A percentile compares a stretch with the other conserved stretches of the same genome.
phyloP scores from a whole-genome alignment of 2,329 filamentous ascomycete species.

The Cladosporium sphaerospermum region DNA sequence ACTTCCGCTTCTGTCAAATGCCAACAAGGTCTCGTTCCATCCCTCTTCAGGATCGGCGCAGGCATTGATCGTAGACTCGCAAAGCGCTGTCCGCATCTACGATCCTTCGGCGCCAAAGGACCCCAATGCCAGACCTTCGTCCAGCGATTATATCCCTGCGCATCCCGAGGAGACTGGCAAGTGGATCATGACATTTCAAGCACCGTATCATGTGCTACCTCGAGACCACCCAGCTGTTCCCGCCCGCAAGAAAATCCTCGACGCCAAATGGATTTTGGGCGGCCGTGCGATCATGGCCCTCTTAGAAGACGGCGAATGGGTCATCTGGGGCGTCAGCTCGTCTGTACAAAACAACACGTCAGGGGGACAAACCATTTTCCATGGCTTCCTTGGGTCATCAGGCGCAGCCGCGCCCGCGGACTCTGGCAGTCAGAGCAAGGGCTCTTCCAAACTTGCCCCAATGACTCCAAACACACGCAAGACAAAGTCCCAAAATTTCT shows the following conservation, averaged over 20 bases:
- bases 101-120: conserved; percentile 35
- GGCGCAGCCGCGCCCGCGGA: conserved; percentile 18
- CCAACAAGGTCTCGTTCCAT: conserved; percentile 20
- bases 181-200: conserved; percentile 26
- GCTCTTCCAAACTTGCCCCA: conserved; percentile 36
- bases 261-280: conserved; percentile 42
- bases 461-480: conserved; percentile 48
- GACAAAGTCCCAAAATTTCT: conserved; percentile 39
- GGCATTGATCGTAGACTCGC: conserved; percentile 49
- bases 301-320: conserved; percentile 47
- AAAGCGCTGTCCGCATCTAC: conserved; percentile 53
- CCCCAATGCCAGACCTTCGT: conserved; percentile 18
- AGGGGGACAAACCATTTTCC: conserved; percentile 24
- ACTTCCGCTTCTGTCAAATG: conserved; percentile 15
- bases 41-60: conserved; percentile 25
- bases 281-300: conserved; percentile 43
- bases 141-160: conserved; percentile 18
- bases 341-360: conserved; percentile 15
- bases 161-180: conserved; percentile 16
- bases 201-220: conserved; percentile 20
- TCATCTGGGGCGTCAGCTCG: conserved; percentile 41
- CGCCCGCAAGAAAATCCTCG: conserved; percentile 43
- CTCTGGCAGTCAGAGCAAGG: conserved; percentile 27
- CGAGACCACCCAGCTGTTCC: conserved; percentile 26
- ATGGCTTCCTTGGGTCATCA: conserved; percentile 25